A percentile compares a stretch with the other conserved stretches of the same genome.
Conservation (phyloP, 345 rosid species). For the Angophora floribunda region DNA sequence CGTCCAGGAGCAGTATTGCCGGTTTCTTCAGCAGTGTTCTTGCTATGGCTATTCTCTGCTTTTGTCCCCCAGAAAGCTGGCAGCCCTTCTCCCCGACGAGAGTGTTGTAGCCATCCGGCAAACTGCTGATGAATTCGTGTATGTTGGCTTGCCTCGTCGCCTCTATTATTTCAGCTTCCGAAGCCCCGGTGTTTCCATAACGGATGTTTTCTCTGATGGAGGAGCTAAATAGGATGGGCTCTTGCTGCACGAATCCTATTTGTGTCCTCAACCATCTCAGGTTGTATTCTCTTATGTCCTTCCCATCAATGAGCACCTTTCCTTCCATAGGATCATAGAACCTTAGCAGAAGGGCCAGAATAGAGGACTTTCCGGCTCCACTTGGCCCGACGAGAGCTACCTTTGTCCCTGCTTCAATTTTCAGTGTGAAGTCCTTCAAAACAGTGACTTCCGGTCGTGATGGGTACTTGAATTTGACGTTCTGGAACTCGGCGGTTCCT, state of each 20-base stretch:
- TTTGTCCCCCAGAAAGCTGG: slow-evolving; percentile 60
- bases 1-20: slow-evolving; percentile 57
- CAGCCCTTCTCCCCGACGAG: slow-evolving; percentile 58
- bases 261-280: slow-evolving; percentile 31
- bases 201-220: slow-evolving; percentile 38
- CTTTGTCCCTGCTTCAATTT: slow-evolving; percentile 35
- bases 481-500: slow-evolving; percentile 33
- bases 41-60: slow-evolving; percentile 57
- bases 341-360: slow-evolving; percentile 43
- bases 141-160: slow-evolving; percentile 39
- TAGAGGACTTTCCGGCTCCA: slow-evolving; percentile 60
- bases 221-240: slow-evolving; percentile 43
- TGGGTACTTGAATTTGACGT: slow-evolving; percentile 45
- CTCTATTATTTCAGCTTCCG: slow-evolving; percentile 40
- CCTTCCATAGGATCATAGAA: slow-evolving; percentile 35
- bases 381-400: slow-evolving; percentile 54
- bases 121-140: slow-evolving; percentile 36
- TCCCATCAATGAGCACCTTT: slow-evolving; percentile 27
- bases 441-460: slow-evolving; percentile 43
- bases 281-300: slow-evolving; percentile 23
- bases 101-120: slow-evolving; percentile 45
- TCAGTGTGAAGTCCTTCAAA: slow-evolving; percentile 34
- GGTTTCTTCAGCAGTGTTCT: slow-evolving; percentile 49
- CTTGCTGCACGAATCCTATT: slow-evolving; percentile 50
- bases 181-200: slow-evolving; percentile 32